A percentile compares a stretch with the other conserved stretches of the same genome.
Conservation (phyloP, 208 protist genomes). For the Endotrypanum monterogeii region DNA sequence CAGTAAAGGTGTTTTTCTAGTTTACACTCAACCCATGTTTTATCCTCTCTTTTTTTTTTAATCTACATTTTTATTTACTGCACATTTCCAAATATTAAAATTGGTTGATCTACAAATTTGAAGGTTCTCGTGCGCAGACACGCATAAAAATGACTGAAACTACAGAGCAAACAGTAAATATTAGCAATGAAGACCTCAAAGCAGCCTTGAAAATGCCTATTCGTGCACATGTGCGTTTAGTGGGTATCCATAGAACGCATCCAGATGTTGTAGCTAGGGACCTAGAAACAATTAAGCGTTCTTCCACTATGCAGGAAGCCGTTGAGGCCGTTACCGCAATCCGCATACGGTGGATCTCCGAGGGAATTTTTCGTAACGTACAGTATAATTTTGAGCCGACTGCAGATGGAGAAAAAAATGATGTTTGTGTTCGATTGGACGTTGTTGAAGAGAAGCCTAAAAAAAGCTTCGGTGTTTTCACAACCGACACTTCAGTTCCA, state of each 20-base stretch:
- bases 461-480: slow-evolving; percentile 81
- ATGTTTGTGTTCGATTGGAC: slow-evolving; percentile 80
- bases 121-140: neutral
- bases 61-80: neutral
- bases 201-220: slow-evolving; percentile 48
- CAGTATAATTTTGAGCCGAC: slow-evolving; percentile 87
- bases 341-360: slow-evolving; percentile 50
- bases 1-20: too few species aligned
- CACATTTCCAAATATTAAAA: neutral
- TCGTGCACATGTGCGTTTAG: slow-evolving; percentile 69
- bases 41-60: too few species aligned
- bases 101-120: neutral
- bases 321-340: slow-evolving; percentile 52
- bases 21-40: too few species aligned
- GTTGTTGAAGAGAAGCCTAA: slow-evolving; percentile 70
- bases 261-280: slow-evolving; percentile 69
- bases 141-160: slow-evolving; percentile 15
- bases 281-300: slow-evolving; percentile 75
- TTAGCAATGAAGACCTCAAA: slow-evolving; percentile 57
- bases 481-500: slow-evolving; percentile 79
- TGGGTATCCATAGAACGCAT: slow-evolving; percentile 57
- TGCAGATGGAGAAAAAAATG: slow-evolving; percentile 53
- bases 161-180: slow-evolving; percentile 30
- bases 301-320: slow-evolving; percentile 62
- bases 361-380: slow-evolving; percentile 76